These are phyloP conservation scores for Vigna radiata DNA, from an alignment of 306 rosid species.

Conservation along the genomic window DNA sequence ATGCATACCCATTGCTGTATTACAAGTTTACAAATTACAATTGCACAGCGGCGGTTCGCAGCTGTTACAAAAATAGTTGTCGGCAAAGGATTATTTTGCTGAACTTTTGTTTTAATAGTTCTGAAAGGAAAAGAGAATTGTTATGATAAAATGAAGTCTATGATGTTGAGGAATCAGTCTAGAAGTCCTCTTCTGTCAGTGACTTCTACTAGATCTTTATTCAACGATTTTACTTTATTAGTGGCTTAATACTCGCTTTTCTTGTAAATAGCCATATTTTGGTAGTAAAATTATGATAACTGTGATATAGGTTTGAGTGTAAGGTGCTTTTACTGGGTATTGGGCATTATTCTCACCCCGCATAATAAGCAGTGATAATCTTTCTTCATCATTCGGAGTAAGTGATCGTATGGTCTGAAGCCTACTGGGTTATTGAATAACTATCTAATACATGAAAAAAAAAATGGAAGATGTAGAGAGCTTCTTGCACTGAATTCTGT, in stretches of 20 bases:
- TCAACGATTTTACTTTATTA: not conserved
- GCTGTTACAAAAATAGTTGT: not conserved
- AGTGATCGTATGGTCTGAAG: not conserved
- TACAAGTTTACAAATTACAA: not conserved
- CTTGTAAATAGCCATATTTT: not conserved
- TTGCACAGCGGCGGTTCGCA: not conserved
- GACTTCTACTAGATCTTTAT: not conserved
- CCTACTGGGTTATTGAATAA: not conserved
- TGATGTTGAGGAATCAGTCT: not conserved
- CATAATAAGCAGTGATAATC: not conserved
- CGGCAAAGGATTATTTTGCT: not conserved
- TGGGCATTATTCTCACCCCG: not conserved
- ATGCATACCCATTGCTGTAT: too few species aligned
- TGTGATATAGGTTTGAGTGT: constrained; percentile 17
- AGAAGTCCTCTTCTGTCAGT: constrained; percentile 13
- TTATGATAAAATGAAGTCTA: constrained; percentile 1
- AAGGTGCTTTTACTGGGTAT: constrained; percentile 22
- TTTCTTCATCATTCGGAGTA: not conserved
- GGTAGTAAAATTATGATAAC: not conserved
- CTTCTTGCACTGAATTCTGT: constrained; percentile 1
- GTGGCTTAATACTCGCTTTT: constrained; percentile 3
- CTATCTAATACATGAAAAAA: not conserved
- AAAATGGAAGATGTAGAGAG: not conserved
- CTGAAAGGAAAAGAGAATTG: constrained; percentile 6
- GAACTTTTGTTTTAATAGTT: not conserved